Conservation (phyloP, 345 rosid genomes). For the Linum tenue region DNA sequence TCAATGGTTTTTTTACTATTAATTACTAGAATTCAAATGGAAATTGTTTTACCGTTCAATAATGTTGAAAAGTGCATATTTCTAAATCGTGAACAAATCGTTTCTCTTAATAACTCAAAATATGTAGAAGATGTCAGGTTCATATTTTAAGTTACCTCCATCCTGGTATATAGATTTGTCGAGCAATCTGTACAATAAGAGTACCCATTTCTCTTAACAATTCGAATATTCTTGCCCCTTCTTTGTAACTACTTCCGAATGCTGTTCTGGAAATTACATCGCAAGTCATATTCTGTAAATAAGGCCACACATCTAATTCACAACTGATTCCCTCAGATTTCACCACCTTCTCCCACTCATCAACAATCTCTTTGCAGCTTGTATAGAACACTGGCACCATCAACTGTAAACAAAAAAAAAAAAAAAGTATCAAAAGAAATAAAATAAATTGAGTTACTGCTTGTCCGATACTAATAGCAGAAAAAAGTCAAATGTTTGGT, state of each 20-base stretch:
- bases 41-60: too few relatives aligned
- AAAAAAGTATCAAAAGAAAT: too few relatives aligned
- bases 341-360: background rate
- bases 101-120: too few relatives aligned
- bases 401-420: background rate
- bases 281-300: slow-evolving; percentile 27
- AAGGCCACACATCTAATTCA: slow-evolving; percentile 16
- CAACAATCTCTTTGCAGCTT: background rate
- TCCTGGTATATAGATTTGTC: background rate
- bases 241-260: slow-evolving; percentile 39
- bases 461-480: too few relatives aligned
- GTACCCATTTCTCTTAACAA: slow-evolving; percentile 20
- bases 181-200: background rate
- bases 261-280: slow-evolving; percentile 42
- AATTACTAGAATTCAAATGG: too few relatives aligned
- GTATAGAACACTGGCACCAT: background rate
- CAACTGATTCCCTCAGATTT: background rate
- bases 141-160: slow-evolving; percentile 7
- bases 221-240: slow-evolving; percentile 35
- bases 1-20: too few relatives aligned
- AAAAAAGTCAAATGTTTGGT: too few relatives aligned
- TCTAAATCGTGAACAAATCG: too few relatives aligned
- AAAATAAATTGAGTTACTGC: too few relatives aligned
- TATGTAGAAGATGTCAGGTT: too few relatives aligned
- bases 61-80: too few relatives aligned